Evolutionary conservation across 2,329 filamentous ascomycete genomes (phyloP), one percentile per base, ranked within the genome.

Genomic region (Neopestalotiopsis sp.): DNA sequence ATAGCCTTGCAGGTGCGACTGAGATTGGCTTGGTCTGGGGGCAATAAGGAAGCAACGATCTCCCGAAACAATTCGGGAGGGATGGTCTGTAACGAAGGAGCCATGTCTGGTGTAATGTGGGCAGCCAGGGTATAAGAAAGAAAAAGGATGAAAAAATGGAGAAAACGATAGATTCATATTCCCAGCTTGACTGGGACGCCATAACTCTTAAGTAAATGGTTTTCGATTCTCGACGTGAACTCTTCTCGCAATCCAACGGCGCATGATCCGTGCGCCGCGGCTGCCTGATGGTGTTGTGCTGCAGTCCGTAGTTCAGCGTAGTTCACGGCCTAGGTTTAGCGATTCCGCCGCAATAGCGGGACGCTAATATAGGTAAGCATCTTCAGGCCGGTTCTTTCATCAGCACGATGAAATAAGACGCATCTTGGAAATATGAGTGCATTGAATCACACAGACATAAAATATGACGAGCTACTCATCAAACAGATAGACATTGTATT

Each of bases 1-100:
- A 67, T 34, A 4, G 30, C 6, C 20, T 65, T 63, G 49, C 68
- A 61, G 24, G 68, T 69, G 9, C 68, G 68, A 20, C 42, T 59
- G 6, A 69, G 45, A 52, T 34, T 42, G 4, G 49, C 68, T 56
- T 60, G 68, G 24, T 67, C 65, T 4, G 68, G 68, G 6, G 38
- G 65, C 4, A 67, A 34, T 7, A 69, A 38, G 4, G 59, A 32
- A 4, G 59, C 40, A 1, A 38, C 38, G 2, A 69, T 56, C 20
- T 28, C 57, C 24, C 56, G 45, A 52, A 52, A 52, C 6, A 52
- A 17, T 10, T 52, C 45, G 45, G 45, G 45, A 52, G 45, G 45
- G 17, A 52, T 52, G 2, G 45, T 20, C 3, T 52, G 6, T 17
- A 52, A 52, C 1, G 45, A 24, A 4, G 45, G 45, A 1, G 45